These are phyloP conservation scores for Neocatenulostroma microsporum DNA, from an alignment of 2,329 filamentous ascomycete species.

Conservation along the genomic window DNA sequence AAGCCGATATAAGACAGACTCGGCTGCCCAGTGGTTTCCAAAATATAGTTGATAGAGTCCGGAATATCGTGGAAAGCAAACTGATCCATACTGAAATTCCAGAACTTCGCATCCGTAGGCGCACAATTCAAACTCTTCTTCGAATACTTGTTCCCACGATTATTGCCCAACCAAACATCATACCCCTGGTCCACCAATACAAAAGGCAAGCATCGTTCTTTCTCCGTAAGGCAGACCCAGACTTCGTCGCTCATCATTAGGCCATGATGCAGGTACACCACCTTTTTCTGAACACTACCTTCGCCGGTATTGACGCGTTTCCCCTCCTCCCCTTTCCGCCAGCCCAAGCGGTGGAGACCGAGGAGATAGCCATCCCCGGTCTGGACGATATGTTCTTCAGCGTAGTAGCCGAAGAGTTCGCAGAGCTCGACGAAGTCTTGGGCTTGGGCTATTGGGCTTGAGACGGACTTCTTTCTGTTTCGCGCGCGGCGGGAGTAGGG, in stretches of 20 bases:
- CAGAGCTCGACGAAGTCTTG: conserved; percentile 94
- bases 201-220: conserved; percentile 79
- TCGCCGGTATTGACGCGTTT: conserved; percentile 65
- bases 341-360: conserved; percentile 79
- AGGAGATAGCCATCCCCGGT: conserved; percentile 90
- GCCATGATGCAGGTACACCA: conserved; percentile 91
- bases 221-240: conserved; percentile 88
- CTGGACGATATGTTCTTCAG: conserved; percentile 93
- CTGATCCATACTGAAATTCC: conserved; percentile 98
- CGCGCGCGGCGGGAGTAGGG: conserved; percentile 61
- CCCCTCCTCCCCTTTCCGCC: conserved; percentile 73
- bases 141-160: conserved; percentile 97
- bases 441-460: conserved; percentile 64
- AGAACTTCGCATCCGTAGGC: conserved; percentile 71
- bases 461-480: conserved; percentile 52
- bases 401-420: conserved; percentile 79
- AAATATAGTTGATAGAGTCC: conserved; percentile 84
- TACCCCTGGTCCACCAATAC: conserved; percentile 82
- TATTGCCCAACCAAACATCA: conserved; percentile 97
- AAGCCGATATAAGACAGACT: conserved; percentile 95
- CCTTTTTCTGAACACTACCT: conserved; percentile 65
- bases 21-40: conserved; percentile 70
- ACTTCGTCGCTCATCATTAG: conserved; percentile 98
- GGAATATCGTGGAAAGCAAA: conserved; percentile 98
- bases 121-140: conserved; percentile 79